Evolutionary conservation across 768 basidiomycete species (phyloP), one percentile per base, ranked within the genome.

Genomic region (Chalciporus piperatus): DNA sequence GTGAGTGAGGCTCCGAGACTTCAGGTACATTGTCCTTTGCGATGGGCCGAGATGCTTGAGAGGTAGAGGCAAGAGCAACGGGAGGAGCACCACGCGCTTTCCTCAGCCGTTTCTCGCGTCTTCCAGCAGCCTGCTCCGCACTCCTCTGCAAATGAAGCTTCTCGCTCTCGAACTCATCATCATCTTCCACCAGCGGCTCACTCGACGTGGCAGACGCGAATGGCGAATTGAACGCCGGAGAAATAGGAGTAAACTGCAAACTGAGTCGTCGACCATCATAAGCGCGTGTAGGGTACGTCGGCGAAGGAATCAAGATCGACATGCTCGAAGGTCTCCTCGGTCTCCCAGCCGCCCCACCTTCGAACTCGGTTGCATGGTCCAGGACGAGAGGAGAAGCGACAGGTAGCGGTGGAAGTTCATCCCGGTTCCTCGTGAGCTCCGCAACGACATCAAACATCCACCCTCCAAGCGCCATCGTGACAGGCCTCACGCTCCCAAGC

Each of bases 401-500:
- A 16, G 64, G 61, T 10, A 52, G 47, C 6, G 61, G 55, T 4
- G 66, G 61, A 44, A 43, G 16, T 14, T 54, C 39, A 2, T 52
- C 33, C 5, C 27, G 47, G 3, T 68, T 59, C 46, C 67, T 70
- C 1, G 84, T 83, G 17, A 90, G 69, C 42, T 88, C 87, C 0
- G 81, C 76, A 32, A 92, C 76, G 50, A 78, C 89, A 33, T 92
- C 88, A 51, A 89, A 80, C 89, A 91, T 90, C 90, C 90, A 92
- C 56, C 81, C 82, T n/a, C 84, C 83, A 20, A 86, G 71, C 6
- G 46, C 49, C 54, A 41, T 62, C 0, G 85, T 82, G 39, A 83
- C 62, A 1, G 82, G 83, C 6, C 84, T 79, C 27, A 81, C 71
- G 5, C 69, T 58, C 35, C 47, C 55, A 32, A 67, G 44, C 4